phyloP scores from a whole-genome alignment of 1,284 basidiomycete genomes.

The Marasmius oreades region DNA sequence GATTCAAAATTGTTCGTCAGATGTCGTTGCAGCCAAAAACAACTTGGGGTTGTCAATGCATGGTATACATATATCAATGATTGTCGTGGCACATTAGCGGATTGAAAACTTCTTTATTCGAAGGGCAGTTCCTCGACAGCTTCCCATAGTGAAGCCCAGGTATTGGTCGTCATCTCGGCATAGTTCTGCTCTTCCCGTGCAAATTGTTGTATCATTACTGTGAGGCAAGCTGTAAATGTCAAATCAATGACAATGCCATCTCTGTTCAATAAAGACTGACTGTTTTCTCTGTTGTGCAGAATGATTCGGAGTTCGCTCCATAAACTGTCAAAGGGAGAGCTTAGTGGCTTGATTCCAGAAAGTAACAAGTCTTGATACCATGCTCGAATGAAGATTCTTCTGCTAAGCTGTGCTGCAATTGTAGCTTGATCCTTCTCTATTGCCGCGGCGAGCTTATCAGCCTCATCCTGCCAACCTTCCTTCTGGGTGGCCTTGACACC shows the following conservation, averaged over 20 bases:
- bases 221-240: slow-evolving; percentile 40
- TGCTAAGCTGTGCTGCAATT: slow-evolving; percentile 65
- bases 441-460: slow-evolving; percentile 61
- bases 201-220: slow-evolving; percentile 68
- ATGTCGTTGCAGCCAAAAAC: no score
- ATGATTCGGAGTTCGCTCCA: slow-evolving; percentile 91
- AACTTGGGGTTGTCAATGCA: no score
- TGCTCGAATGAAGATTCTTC: slow-evolving; percentile 81
- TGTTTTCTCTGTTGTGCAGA: slow-evolving; percentile 83
- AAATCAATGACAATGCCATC: neutral
- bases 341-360: slow-evolving; percentile 1
- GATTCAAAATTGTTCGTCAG: no score
- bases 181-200: slow-evolving; percentile 70
- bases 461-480: slow-evolving; percentile 81
- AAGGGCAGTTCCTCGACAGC: slow-evolving; percentile 79
- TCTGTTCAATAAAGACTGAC: slow-evolving; percentile 24
- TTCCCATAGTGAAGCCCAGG: slow-evolving; percentile 73
- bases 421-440: slow-evolving; percentile 78
- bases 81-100: no score
- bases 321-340: slow-evolving; percentile 49
- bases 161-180: slow-evolving; percentile 53
- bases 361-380: slow-evolving; percentile 46
- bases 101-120: slow-evolving; percentile 68
- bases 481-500: slow-evolving; percentile 63
- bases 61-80: no score